Evolutionary conservation across 1,284 basidiomycete species (phyloP).

Genomic region (Microbotryum silenes-acaulis): DNA sequence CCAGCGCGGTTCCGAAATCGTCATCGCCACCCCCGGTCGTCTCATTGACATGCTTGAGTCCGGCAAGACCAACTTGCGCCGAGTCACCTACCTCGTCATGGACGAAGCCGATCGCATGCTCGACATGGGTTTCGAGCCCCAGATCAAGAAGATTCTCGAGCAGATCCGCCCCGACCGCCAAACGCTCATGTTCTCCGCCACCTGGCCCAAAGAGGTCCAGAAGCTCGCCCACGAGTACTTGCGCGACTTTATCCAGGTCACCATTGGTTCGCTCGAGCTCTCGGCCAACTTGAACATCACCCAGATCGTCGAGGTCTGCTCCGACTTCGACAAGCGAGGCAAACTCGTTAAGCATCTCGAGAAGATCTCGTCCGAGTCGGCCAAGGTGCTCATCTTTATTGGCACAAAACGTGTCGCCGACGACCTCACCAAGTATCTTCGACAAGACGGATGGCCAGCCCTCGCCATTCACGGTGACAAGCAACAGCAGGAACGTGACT

Average conservation of each 20-base stretch:
- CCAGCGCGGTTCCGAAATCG: slow-evolving; percentile 91
- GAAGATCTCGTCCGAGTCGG: slow-evolving; percentile 90
- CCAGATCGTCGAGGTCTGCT: slow-evolving; percentile 93
- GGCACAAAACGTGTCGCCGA: slow-evolving; percentile 96
- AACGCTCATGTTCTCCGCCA: slow-evolving; percentile 76
- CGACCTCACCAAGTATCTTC: slow-evolving; percentile 93
- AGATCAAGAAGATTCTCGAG: slow-evolving; percentile 94
- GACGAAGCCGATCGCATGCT: slow-evolving; percentile 98
- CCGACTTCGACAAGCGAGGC: slow-evolving; percentile 93
- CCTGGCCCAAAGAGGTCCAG: slow-evolving; percentile 99
- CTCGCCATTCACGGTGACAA: slow-evolving; percentile 99
- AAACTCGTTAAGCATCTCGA: slow-evolving; percentile 97
- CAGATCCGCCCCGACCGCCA: slow-evolving; percentile 96
- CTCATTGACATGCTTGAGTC: slow-evolving; percentile 93
- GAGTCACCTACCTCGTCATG: slow-evolving; percentile 96
- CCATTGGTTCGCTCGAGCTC: slow-evolving; percentile 97
- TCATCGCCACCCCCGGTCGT: slow-evolving; percentile 84
- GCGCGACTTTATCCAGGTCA: slow-evolving; percentile 93
- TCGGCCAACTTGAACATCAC: slow-evolving; percentile 97
- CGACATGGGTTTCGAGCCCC: slow-evolving; percentile 99
- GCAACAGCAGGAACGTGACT: slow-evolving; percentile 85
- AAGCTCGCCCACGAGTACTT: slow-evolving; percentile 94
- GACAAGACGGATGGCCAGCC: slow-evolving; percentile 97
- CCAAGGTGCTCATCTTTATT: slow-evolving; percentile 98
- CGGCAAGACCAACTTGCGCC: slow-evolving; percentile 89